Evolutionary conservation across 257 asterid genomes (phyloP), one percentile per base, ranked within the genome.

Genomic region (Paraleonurus japonicus): DNA sequence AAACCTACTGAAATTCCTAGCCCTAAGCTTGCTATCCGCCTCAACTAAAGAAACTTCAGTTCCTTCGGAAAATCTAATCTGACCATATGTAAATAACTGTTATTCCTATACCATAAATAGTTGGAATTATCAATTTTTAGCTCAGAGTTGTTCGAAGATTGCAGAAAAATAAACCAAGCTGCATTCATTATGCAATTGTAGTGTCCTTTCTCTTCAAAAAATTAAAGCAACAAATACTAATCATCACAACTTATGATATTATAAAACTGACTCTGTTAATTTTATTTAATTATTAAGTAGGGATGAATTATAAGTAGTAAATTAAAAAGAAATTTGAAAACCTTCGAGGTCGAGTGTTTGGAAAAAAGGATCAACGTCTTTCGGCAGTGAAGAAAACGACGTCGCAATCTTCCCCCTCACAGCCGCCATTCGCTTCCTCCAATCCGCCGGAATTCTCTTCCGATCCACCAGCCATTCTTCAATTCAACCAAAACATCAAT

Each of bases 401-500:
- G 91, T 20, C 59, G 88, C 32, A 39, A 90, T 89, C 87, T 88
- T 94, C 65, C 91, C 85, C 83, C 88, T 90, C 67, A 90, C 88
- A 8, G 91, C 91, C 27, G 88, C 88, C 84, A 87, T 75, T 41
- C 96, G 90, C 85, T 90, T 90, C 84, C 98, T 83, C 95, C 95
- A 94, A 76, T 89, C 97, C 80, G 60, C 78, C 50, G 96, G 91
- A 75, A 94, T 86, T 71, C 95, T 87, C 87, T 83, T 94, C 85
- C 98, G 96, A 83, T 94, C 97, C 80, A 88, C 88, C 88, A 94
- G 83, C 98, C 97, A 94, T 80, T 90, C 98, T 92, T 78, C 85
- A 86, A 57, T 75, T 75, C 71, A 71, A 67, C 33, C 73, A 48
- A 59, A 54, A 57, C 8, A 32, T 37, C 69, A 55, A 39, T 22